Percentiles rank a stretch among this genome's conserved stretches.
These are phyloP conservation scores for Penicillium bialowiezense DNA, from an alignment of 495 filamentous ascomycete genomes.

Conservation along the genomic window DNA sequence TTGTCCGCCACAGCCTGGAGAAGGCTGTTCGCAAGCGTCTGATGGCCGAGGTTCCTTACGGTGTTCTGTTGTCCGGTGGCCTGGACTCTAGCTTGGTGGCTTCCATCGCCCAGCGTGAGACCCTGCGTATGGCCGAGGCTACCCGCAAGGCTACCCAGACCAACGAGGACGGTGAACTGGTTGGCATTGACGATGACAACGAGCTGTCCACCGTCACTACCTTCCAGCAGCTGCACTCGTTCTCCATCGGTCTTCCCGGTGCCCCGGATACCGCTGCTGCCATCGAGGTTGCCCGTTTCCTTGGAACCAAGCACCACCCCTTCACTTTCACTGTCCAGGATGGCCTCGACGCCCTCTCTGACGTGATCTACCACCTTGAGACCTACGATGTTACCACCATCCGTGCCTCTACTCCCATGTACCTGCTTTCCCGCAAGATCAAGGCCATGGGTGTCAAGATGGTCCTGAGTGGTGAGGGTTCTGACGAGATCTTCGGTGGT, in stretches of 20 bases:
- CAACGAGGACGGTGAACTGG: constrained; percentile 61
- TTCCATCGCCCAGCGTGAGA: constrained; percentile 92
- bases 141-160: constrained; percentile 36
- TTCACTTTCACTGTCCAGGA: constrained; percentile 98
- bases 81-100: constrained; percentile 95
- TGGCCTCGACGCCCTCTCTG: constrained; percentile 89
- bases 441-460: constrained; percentile 99
- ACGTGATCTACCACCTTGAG: constrained; percentile 97
- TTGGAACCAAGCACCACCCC: constrained; percentile 94
- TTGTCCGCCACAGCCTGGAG: constrained; percentile 77
- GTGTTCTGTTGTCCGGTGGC: constrained; percentile 91
- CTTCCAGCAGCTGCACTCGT: constrained; percentile 92
- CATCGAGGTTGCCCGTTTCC: constrained; percentile 84
- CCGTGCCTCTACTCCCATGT: constrained; percentile 98
- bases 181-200: constrained; percentile 91
- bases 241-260: constrained; percentile 91
- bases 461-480: constrained; percentile 95
- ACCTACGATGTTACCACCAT: constrained; percentile 98
- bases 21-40: constrained; percentile 90
- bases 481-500: constrained; percentile 96
- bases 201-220: constrained; percentile 85
- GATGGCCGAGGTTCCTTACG: constrained; percentile 98
- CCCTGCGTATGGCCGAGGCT: constrained; percentile 65
- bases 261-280: constrained; percentile 90
- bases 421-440: constrained; percentile 94